These are phyloP conservation scores for Corymbia maculata DNA, from an alignment of 345 rosid species.

Conservation along the genomic window DNA sequence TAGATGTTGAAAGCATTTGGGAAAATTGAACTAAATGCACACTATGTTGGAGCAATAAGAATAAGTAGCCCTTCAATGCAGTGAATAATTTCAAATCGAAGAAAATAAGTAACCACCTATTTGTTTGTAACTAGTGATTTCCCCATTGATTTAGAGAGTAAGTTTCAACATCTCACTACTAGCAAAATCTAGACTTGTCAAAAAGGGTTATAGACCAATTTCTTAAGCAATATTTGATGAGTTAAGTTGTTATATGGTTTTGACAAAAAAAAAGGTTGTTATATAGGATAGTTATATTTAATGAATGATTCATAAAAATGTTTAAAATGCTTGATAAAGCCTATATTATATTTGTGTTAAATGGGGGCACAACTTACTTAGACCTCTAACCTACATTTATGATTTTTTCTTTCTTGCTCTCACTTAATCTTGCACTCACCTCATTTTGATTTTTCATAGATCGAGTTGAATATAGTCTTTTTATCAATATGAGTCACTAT, in stretches of 20 bases:
- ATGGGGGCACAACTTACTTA: neutral
- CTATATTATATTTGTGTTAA: fast-evolving
- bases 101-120: neutral
- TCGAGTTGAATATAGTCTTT: too few species aligned
- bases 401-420: too few species aligned
- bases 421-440: too few species aligned
- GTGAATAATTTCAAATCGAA: neutral
- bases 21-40: too few species aligned
- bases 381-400: neutral
- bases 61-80: neutral
- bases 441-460: too few species aligned
- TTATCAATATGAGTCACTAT: too few species aligned
- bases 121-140: neutral
- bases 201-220: too few species aligned
- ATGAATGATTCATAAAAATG: neutral
- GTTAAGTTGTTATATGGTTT: too few species aligned
- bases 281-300: neutral
- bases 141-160: neutral
- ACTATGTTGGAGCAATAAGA: neutral
- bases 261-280: too few species aligned
- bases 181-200: neutral
- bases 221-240: too few species aligned
- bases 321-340: too few species aligned
- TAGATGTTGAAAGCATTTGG: too few species aligned
- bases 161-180: neutral